A percentile compares a stretch with the other conserved stretches of the same genome.
Evolutionary conservation across 805 yeast species (phyloP).

Genomic region (Wickerhamomyces xylosicus): DNA sequence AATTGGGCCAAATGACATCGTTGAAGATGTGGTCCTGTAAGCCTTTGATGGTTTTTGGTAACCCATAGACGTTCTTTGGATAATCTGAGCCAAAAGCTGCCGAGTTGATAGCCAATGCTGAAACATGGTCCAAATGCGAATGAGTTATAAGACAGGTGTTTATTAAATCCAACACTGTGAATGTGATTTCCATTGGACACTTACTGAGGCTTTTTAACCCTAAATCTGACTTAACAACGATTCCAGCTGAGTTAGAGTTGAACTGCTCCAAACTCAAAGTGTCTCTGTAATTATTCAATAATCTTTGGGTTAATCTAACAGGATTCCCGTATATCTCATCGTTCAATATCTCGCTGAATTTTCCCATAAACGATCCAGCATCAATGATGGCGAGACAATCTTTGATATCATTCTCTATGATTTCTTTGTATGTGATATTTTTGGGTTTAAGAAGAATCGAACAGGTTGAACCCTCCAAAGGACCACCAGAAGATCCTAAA

Average conservation of each 20-base stretch:
- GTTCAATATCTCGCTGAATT: slow-evolving; percentile 33
- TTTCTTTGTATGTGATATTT: slow-evolving; percentile 27
- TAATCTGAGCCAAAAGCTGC: slow-evolving; percentile 34
- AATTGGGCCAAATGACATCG: slow-evolving; percentile 72
- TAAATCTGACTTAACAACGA: not conserved
- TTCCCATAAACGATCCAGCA: slow-evolving; percentile 67
- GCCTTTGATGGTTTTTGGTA: slow-evolving; percentile 38
- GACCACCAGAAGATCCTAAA: slow-evolving; percentile 82
- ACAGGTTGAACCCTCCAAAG: slow-evolving; percentile 61
- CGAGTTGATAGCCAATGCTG: slow-evolving; percentile 60
- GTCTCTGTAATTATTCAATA: slow-evolving; percentile 5
- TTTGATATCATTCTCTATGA: slow-evolving; percentile 17
- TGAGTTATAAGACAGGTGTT: slow-evolving; percentile 56
- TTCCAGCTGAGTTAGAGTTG: slow-evolving; percentile 1
- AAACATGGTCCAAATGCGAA: slow-evolving; percentile 76
- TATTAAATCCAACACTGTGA: slow-evolving; percentile 25
- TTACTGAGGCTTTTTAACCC: not conserved
- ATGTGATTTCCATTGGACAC: slow-evolving; percentile 23
- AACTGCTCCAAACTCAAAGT: slow-evolving; percentile 2
- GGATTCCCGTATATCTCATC: slow-evolving; percentile 6
- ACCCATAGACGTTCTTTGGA: slow-evolving; percentile 42
- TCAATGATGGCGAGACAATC: slow-evolving; percentile 52
- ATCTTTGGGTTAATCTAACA: slow-evolving; percentile 5
- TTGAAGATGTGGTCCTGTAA: slow-evolving; percentile 55
- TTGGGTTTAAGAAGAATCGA: slow-evolving; percentile 56